phyloP scores from a whole-genome alignment of 2,329 filamentous ascomycete genomes.

The Madurella fahalii region DNA sequence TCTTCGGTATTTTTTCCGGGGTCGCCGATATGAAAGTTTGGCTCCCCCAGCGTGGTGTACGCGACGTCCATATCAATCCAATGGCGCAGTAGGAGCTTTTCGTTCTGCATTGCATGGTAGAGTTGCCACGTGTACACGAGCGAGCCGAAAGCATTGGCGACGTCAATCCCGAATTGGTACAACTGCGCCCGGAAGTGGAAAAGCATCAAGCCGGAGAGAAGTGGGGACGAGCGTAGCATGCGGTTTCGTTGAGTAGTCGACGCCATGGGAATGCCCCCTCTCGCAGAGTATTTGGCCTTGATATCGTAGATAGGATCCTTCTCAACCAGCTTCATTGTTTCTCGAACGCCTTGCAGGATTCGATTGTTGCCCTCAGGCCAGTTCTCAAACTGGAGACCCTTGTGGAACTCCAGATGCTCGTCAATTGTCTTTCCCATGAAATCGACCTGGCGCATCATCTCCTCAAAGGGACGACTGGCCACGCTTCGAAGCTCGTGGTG shows the following conservation, averaged over 20 bases:
- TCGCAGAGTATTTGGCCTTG: conserved; percentile 6
- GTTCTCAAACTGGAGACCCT: conserved; percentile 27
- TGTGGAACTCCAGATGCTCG: conserved; percentile 30
- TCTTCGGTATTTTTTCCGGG: conserved; percentile 30
- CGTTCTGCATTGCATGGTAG: conserved; percentile 37
- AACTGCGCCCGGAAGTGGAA: conserved; percentile 33
- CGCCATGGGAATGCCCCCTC: neutral
- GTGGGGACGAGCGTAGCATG: conserved; percentile 34
- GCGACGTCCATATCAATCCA: conserved; percentile 42
- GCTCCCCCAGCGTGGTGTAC: conserved; percentile 26
- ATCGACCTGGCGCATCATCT: conserved; percentile 30
- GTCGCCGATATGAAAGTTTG: conserved; percentile 36
- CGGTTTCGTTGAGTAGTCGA: conserved; percentile 23
- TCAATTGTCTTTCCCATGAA: conserved; percentile 26
- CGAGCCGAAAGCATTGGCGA: conserved; percentile 38
- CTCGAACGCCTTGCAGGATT: conserved; percentile 17
- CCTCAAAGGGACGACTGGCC: conserved; percentile 24
- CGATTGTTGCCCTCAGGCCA: conserved; percentile 32
- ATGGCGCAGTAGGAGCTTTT: conserved; percentile 24
- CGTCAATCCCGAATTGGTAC: conserved; percentile 31
- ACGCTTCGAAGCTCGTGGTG: conserved; percentile 26
- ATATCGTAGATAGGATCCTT: conserved; percentile 25
- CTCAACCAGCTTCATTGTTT: conserved; percentile 23
- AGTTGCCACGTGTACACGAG: conserved; percentile 37
- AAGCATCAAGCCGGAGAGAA: conserved; percentile 36